Conservation (phyloP, 345 rosid species). For the Passiflora organensis region DNA sequence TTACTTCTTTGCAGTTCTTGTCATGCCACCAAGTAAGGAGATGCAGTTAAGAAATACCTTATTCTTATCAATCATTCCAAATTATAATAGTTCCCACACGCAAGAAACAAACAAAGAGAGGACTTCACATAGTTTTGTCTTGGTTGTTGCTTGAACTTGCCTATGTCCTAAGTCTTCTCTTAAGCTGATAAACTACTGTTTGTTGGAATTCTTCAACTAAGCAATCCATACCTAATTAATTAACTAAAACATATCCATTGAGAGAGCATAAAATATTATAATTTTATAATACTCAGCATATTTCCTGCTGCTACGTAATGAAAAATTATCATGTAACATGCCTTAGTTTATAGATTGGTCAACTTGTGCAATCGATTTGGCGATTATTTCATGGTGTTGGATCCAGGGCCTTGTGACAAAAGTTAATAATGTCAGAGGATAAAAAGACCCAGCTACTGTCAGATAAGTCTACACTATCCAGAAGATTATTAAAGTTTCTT, state of each 20-base stretch:
- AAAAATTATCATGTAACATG: not conserved
- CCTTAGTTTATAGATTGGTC: slow-evolving; percentile 17
- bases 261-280: slow-evolving; percentile 22
- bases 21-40: slow-evolving; percentile 27
- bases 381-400: slow-evolving; percentile 3
- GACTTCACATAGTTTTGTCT: too few relatives aligned
- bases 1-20: slow-evolving; percentile 31
- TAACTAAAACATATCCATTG: slow-evolving; percentile 11
- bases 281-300: slow-evolving; percentile 32
- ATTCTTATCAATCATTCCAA: slow-evolving; percentile 7
- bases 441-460: not conserved
- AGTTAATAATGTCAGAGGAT: not conserved
- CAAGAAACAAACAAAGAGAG: slow-evolving; percentile 1
- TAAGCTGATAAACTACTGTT: not conserved
- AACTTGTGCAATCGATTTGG: slow-evolving; percentile 29
- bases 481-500: slow-evolving; percentile 8
- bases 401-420: not conserved
- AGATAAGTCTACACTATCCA: slow-evolving; percentile 1
- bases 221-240: slow-evolving; percentile 22
- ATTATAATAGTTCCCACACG: not conserved
- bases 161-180: not conserved
- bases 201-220: slow-evolving; percentile 14
- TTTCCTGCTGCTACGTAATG: slow-evolving; percentile 12
- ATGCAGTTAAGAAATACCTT: slow-evolving; percentile 16
- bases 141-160: not conserved